Evolutionary conservation across 192 early-diverging fungal genomes (phyloP).

Genomic region (Backusella tuberculispora): DNA sequence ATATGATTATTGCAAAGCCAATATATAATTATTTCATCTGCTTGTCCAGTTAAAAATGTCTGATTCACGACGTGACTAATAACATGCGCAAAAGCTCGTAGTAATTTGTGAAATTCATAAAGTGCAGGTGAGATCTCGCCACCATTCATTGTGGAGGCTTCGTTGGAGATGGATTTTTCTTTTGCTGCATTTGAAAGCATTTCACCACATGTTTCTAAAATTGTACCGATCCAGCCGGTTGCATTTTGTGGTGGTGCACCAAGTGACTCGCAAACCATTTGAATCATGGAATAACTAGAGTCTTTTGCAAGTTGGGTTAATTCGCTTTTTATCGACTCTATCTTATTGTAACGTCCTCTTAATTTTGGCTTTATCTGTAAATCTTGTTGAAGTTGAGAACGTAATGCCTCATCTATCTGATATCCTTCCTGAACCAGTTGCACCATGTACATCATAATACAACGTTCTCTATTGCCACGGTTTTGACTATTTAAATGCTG

Average conservation of each 20-base stretch:
- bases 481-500: slow-evolving; percentile 29
- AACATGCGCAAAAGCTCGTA: slow-evolving; percentile 33
- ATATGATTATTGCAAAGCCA: slow-evolving; percentile 22
- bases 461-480: slow-evolving; percentile 32
- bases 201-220: slow-evolving; percentile 17
- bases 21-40: slow-evolving; percentile 32
- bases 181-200: neutral
- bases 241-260: slow-evolving; percentile 1
- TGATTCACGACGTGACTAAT: slow-evolving; percentile 26
- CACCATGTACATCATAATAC: slow-evolving; percentile 43
- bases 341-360: neutral
- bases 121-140: neutral
- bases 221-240: slow-evolving; percentile 28
- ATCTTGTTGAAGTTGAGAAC: slow-evolving; percentile 37
- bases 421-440: slow-evolving; percentile 44
- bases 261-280: slow-evolving; percentile 23
- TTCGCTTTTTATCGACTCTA: slow-evolving; percentile 2
- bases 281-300: neutral
- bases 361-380: slow-evolving; percentile 34
- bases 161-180: neutral
- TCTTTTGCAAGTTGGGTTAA: slow-evolving; percentile 11
- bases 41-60: slow-evolving; percentile 28
- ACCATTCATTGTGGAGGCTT: neutral
- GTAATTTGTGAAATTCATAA: slow-evolving; percentile 15
- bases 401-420: slow-evolving; percentile 24